Base-by-base conservation (phyloP, 2,329 filamentous ascomycete species). In the Penicillium sclerotiorum region DNA sequence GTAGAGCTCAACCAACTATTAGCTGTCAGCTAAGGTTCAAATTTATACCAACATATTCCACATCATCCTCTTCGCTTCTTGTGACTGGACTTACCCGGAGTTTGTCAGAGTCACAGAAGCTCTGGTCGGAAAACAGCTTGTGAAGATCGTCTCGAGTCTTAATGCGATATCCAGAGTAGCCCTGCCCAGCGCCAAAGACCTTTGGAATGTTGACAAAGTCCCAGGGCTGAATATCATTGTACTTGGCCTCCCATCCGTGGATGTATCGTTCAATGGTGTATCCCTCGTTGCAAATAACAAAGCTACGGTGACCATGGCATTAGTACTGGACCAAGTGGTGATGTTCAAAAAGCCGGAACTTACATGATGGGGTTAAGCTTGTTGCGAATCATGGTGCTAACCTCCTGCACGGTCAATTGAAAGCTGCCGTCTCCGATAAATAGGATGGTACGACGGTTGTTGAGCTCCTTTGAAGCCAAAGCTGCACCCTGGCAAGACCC, bases 181-280 rank as follows among this genome's bases (percentile, higher is more conserved):
- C 76, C 17, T 80, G 76, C 13, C 73, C 65, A 1, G 81, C 87
- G 36, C 88, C 87, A 64, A 94, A 90, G 0, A 83, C 82, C 4
- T 77, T 76, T 2, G 88, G 80, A 0, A 91, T 71, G 17, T 84
- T 82, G 67, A 83, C 84, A 76, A 86, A 88, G 43, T 86, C 78
- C 91, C 91, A 95, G 9, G 76, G 70, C 50, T 82, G 79, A 49
- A 95, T 85, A 65, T 95, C 89, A 65, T 96, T 95, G 76, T 95
- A 95, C 21, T 66, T 68, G 25, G 83, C 88, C 8, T 91, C 77
- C 84, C 87, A 87, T 45, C 90, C 90, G 70, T 95, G 90, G 63
- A 95, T 95, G 68, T 84, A 88, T 23, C 91, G 84, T 73, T 96
- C 91, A 67, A 95, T 94, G 8, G 90, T 94, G 73, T 89, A 95